phyloP scores from a whole-genome alignment of 768 basidiomycete genomes.

The Lenzites betulinus region DNA sequence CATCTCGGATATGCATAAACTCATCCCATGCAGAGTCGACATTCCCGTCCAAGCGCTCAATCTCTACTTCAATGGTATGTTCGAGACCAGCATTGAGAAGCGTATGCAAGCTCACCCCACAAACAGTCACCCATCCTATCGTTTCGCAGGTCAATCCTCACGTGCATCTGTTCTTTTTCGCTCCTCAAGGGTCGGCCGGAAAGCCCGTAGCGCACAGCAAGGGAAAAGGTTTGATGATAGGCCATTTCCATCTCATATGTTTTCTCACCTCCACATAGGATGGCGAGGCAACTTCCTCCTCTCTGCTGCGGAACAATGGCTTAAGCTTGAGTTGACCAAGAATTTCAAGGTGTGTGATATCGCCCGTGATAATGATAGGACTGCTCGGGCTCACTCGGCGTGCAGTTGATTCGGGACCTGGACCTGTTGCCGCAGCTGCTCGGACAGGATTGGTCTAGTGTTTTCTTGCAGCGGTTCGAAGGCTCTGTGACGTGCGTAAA shows the following conservation, averaged over 20 bases:
- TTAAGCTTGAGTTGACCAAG: conserved; percentile 94
- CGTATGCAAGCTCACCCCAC: not conserved
- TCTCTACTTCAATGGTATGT: conserved; percentile 81
- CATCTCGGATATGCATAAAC: not conserved
- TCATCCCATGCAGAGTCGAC: conserved; percentile 65
- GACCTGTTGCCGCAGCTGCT: conserved; percentile 92
- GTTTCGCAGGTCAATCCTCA: conserved; percentile 94
- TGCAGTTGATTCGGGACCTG: conserved; percentile 86
- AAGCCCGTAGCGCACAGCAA: conserved; percentile 93
- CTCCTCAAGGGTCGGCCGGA: conserved; percentile 84
- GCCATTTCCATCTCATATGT: not conserved
- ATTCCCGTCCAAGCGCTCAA: conserved; percentile 90
- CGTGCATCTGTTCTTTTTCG: conserved; percentile 95
- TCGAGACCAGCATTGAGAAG: too few species aligned
- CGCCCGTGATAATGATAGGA: not conserved
- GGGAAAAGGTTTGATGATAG: conserved; percentile 65
- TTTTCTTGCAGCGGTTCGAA: conserved; percentile 94
- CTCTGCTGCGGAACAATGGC: conserved; percentile 91
- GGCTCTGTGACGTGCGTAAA: conserved; percentile 77
- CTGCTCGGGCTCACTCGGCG: not conserved
- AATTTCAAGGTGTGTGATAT: conserved; percentile 73
- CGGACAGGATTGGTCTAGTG: conserved; percentile 95
- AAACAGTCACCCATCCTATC: conserved; percentile 84
- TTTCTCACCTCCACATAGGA: conserved; percentile 42
- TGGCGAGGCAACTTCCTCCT: conserved; percentile 96